Evolutionary conservation across 306 rosid species (phyloP), one percentile per base, ranked within the genome.

Genomic region (Clitoria ternatea): DNA sequence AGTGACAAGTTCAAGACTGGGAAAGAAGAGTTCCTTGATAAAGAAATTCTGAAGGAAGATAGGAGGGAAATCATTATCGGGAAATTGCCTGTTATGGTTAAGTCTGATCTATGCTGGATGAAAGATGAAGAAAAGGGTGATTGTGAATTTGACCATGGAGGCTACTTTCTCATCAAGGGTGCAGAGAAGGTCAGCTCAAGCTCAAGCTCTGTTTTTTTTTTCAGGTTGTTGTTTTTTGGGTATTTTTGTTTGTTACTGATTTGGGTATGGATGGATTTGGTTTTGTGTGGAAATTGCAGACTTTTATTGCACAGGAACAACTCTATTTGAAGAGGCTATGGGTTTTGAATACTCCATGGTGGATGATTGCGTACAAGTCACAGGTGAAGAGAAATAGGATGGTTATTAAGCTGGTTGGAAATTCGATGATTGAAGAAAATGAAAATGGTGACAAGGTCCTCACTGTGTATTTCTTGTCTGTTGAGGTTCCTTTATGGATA

Each of bases 1-100:
- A 91, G 97, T 27, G 97, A 94, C 77, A 91, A 94, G 53, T 90
- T 94, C 23, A 94, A 94, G 82, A 89, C 97, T 2, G 97, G 99
- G 19, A 72, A 80, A 53, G 95, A 85, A 32, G 81, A 86, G 43
- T 78, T 22, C 40, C 56, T 89, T n/a, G 92, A 89, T 11, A 84
- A 26, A 49, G 63, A 77, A 5, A 22, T 27, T 48, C 0, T 80
- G 2, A 77, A 26, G 65, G 71, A 78, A 5, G 95, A 89, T 0
- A 55, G 14, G 45, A 85, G 92, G 76, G 96, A 89, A 24, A 70
- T 89, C 3, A 76, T 80, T 11, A 79, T 91, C 19, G 99, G 99
- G 27, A 87, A 89, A 53, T 49, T 94, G 69, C 97, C 99, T 53
- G 94, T 94, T 26, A 94, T 94, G 99, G 97, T 94, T 27, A 94